Conservation (phyloP, 2,329 filamentous ascomycete species). For the Penicillium decumbens region DNA sequence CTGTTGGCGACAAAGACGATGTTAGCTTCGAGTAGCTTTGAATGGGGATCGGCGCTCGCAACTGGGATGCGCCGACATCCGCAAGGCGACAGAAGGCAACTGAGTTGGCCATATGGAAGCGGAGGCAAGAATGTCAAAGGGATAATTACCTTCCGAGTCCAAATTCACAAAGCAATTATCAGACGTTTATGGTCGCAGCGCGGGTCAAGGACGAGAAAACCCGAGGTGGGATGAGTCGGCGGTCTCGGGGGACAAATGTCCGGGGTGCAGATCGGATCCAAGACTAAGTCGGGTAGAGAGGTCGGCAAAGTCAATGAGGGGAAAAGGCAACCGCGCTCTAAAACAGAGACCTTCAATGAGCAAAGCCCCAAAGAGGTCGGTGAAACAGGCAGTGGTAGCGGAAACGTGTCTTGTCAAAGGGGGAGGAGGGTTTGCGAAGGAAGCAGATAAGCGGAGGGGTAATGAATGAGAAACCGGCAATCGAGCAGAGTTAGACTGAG, state of each 20-base stretch:
- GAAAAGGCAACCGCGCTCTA: neutral
- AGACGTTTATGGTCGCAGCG: neutral
- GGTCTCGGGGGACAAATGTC: conserved; percentile 14
- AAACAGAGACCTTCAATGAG: conserved; percentile 7
- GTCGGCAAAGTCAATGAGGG: neutral
- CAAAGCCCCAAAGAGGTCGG: neutral
- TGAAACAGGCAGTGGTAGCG: conserved; percentile 1
- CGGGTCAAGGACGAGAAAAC: neutral
- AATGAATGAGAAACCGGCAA: neutral
- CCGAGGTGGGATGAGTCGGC: conserved; percentile 17
- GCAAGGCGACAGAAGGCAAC: conserved; percentile 17
- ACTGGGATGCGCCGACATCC: conserved; percentile 10
- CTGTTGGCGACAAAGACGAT: conserved; percentile 1
- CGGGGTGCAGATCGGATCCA: conserved; percentile 12
- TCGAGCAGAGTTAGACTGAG: conserved; percentile 3
- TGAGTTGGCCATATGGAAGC: neutral
- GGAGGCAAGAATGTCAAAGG: conserved; percentile 1
- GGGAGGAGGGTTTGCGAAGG: neutral
- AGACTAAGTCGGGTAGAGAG: neutral
- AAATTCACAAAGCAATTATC: neutral
- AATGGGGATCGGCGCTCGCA: conserved; percentile 6
- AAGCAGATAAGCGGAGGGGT: conserved; percentile 6
- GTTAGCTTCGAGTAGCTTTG: conserved; percentile 8
- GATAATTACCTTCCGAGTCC: conserved; percentile 9
- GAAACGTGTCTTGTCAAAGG: conserved; percentile 6